A percentile compares a stretch with the other conserved stretches of the same genome.
These are phyloP conservation scores for Tritrichomonas musculus DNA, from an alignment of 208 protist species.

Conservation along the genomic window DNA sequence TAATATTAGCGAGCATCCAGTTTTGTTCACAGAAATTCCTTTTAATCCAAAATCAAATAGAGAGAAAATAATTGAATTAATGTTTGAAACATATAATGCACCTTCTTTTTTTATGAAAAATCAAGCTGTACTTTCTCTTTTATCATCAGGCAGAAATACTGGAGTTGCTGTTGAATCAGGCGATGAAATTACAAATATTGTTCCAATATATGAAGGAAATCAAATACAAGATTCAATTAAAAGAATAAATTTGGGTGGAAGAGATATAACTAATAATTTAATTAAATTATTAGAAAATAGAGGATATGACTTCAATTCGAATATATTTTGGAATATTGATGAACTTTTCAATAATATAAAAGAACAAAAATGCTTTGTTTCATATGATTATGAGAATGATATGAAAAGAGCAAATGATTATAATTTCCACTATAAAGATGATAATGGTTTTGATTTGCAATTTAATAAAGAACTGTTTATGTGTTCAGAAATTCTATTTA, in stretches of 20 bases:
- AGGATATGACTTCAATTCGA: too few relatives aligned
- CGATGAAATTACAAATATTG: constrained; percentile 86
- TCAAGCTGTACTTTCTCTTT: constrained; percentile 81
- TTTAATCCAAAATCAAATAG: constrained; percentile 73
- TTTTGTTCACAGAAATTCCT: constrained; percentile 75
- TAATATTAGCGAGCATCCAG: constrained; percentile 85
- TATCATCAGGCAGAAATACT: constrained; percentile 70
- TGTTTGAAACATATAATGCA: constrained; percentile 71
- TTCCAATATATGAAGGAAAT: constrained; percentile 84
- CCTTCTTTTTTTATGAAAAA: constrained; percentile 49
- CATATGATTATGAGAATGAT: too few relatives aligned
- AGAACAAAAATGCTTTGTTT: too few relatives aligned
- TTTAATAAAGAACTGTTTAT: too few relatives aligned
- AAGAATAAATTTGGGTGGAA: constrained; percentile 61
- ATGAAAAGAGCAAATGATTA: too few relatives aligned
- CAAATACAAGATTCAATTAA: constrained; percentile 56
- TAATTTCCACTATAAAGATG: too few relatives aligned
- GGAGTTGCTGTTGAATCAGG: constrained; percentile 83
- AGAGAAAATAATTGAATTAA: constrained; percentile 73
- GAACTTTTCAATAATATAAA: too few relatives aligned
- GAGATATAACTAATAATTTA: constrained; percentile 63
- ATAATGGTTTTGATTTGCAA: too few relatives aligned
- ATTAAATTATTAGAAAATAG: background rate
- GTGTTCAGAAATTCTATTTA: too few relatives aligned
- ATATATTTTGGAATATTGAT: too few relatives aligned